Evolutionary conservation across 495 filamentous ascomycete genomes (phyloP), one percentile per base, ranked within the genome.

Genomic region (Bathelium albidoporum): DNA sequence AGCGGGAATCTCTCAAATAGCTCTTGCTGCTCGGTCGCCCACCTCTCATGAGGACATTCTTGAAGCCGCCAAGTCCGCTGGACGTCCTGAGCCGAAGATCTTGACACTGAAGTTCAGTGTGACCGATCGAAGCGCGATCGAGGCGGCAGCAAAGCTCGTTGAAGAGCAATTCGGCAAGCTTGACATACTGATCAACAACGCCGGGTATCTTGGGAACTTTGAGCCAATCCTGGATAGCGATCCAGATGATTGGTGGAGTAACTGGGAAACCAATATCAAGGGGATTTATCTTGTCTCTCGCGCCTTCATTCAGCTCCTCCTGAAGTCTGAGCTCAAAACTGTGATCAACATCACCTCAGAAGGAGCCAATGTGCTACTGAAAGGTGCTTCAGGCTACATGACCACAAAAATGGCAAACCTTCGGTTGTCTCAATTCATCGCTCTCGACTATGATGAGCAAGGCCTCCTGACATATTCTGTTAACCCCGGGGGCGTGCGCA

Each of bases 141-240:
- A 71, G 1, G 64, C 60, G 0, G 74, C 73, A 0, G 76, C 70
- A 3, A 59, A 69, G 3, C 34, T 70, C 11, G 66, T 74, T 2
- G 72, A 73, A 24, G 32, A 71, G 39, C 45, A 55, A 0, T 69
- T 71, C 61, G 76, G 76, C 2, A 66, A 70, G 0, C 62, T 84
- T 0, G 82, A 86, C 59, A 76, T 85, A 43, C 66, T 85, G 18
- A 71, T 85, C 64, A 83, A 82, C 67, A 84, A 85, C 58, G 81
- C 82, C 0, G 83, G 77, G 20, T 65, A 70, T 39, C 66, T 80
- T 14, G 73, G 76, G 28, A 32, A 63, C 1, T 78, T 69, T 69
- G 32, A 12, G 10, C 72, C 67, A 0, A 68, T 84, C 4, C 68
- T 67, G 0, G 81, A 83, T 0, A 66, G 61, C 22, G 76, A 84